Evolutionary conservation across 2,329 filamentous ascomycete genomes (phyloP), one percentile per base, ranked within the genome.

Genomic region (Trichoderma sp.): DNA sequence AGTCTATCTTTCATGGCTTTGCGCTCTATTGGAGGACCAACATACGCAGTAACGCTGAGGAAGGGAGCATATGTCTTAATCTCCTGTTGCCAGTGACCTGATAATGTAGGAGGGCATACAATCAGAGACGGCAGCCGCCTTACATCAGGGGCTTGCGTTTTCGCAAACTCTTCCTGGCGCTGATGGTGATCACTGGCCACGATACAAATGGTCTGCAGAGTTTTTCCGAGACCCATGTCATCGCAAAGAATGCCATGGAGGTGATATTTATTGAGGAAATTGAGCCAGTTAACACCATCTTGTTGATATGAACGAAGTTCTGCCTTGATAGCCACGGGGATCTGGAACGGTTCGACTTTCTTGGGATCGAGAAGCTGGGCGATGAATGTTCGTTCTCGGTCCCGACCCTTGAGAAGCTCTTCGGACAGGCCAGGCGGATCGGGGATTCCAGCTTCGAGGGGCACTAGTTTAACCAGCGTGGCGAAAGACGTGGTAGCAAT

Each of bases 221-320:
- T 99, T 83, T 99, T 99, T 60, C 96, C 96, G 32, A 99, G 91
- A 76, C 96, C 96, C 96, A 99, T 99, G 79, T 99, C 96, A 76
- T 99, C 96, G 77, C 96, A 99, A 70, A 99, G 92, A 79, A 99
- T 97, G 59, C 96, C 96, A 75, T 99, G 96, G 1, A 99, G 88
- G 75, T 99, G 95, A 78, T 98, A 99, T 69, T 94, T 94, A 79
- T 99, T 99, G 73, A 99, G 89, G 82, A 99, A 99, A 68, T 96
- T 90, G 63, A 99, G 88, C 96, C 96, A 99, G 77, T 99, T 99
- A 77, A 99, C 95, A 78, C 96, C 96, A 66, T 99, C 96, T 79
- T 99, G 96, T 79, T 99, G 96, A 77, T 99, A 99, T 0, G 94
- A 97, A 72, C 96, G 92, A 63, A 99, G 87, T 75, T 97, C 93